Evolutionary conservation across 805 yeast genomes (phyloP).

Genomic region (Debaryomyces maramus): DNA sequence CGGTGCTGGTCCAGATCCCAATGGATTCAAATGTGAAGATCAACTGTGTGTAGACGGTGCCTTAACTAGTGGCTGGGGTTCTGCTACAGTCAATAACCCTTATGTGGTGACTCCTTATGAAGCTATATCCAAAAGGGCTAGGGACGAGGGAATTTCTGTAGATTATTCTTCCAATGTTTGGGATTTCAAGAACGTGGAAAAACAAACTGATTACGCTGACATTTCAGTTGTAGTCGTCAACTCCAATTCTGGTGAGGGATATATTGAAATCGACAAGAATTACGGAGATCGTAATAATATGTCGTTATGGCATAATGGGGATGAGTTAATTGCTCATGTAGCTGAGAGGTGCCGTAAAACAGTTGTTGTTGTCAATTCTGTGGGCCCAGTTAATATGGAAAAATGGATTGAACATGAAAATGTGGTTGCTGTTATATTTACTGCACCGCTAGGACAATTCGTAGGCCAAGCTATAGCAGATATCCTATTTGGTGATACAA

Average conservation of each 20-base stretch:
- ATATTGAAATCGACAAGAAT: constrained; percentile 55
- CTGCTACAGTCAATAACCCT: constrained; percentile 58
- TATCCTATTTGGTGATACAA: constrained; percentile 57
- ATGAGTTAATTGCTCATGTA: constrained; percentile 48
- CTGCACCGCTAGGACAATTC: constrained; percentile 59
- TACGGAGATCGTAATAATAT: constrained; percentile 57
- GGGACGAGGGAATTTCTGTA: constrained; percentile 44
- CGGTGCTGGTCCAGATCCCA: constrained; percentile 52
- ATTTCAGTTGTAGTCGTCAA: constrained; percentile 54
- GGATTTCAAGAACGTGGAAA: constrained; percentile 44
- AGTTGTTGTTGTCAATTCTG: constrained; percentile 57
- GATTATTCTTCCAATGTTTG: constrained; percentile 48
- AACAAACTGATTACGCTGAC: constrained; percentile 50
- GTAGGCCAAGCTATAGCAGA: constrained; percentile 60
- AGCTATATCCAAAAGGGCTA: constrained; percentile 50
- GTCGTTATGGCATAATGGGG: constrained; percentile 59
- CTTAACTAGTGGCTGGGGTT: constrained; percentile 63
- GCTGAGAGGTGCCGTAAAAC: constrained; percentile 54
- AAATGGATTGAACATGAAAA: constrained; percentile 57
- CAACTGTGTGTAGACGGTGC: constrained; percentile 55
- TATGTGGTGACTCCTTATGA: constrained; percentile 59
- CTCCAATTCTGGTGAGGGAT: constrained; percentile 61
- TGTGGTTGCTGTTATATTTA: constrained; percentile 55
- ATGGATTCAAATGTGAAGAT: constrained; percentile 56
- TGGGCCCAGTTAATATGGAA: constrained; percentile 62